A percentile compares a stretch with the other conserved stretches of the same genome.
These are phyloP conservation scores for Anethum foeniculum DNA, from an alignment of 140 eudicot genomes.

Conservation along the genomic window DNA sequence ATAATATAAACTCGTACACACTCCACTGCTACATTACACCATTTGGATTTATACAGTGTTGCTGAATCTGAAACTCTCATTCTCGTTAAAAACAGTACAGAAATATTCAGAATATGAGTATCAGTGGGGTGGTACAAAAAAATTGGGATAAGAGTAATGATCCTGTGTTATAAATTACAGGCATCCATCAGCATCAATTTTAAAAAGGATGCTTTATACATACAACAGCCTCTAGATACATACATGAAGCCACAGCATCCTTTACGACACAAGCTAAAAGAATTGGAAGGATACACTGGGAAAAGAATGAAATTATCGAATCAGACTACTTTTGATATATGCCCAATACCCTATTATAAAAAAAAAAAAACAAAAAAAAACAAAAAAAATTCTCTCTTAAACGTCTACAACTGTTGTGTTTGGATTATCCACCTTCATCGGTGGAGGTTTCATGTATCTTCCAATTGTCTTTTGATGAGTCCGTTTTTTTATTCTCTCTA, in stretches of 20 bases:
- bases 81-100: neutral
- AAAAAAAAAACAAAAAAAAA: too few species aligned
- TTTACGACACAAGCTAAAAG: neutral
- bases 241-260: conserved; percentile 14
- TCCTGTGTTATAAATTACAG: conserved; percentile 1
- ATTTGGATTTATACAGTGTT: neutral
- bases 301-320: conserved; percentile 34
- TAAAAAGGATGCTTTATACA: conserved; percentile 8
- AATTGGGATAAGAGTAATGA: neutral
- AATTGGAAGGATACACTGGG: conserved; percentile 1
- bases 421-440: conserved; percentile 25
- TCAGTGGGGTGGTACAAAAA: neutral
- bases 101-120: neutral
- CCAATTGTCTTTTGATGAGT: conserved; percentile 61
- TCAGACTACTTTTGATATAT: conserved; percentile 10
- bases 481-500: conserved; percentile 50
- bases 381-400: conserved; percentile 29
- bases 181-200: conserved; percentile 6
- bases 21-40: neutral
- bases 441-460: conserved; percentile 73
- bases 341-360: conserved; percentile 4
- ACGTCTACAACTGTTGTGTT: conserved; percentile 20
- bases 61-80: neutral
- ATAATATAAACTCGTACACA: neutral
- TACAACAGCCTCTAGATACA: conserved; percentile 10